Conservation (phyloP, 2,329 filamentous ascomycete species). For the Orbilia ellipsospora region DNA sequence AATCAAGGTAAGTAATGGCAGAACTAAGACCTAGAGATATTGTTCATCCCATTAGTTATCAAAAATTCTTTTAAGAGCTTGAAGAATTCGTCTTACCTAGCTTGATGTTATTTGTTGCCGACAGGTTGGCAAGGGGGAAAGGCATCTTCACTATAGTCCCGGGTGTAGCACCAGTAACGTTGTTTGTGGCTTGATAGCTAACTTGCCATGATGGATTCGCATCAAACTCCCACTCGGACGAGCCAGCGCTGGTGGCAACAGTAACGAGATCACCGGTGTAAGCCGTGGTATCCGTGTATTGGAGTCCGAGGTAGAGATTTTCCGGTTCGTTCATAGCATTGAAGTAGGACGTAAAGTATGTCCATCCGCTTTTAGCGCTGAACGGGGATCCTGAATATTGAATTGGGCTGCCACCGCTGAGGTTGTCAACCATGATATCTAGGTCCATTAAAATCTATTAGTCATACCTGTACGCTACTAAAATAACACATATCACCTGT, state of each 20-base stretch:
- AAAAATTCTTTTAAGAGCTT: not conserved
- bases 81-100: constrained; percentile 20
- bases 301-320: constrained; percentile 32
- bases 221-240: constrained; percentile 20
- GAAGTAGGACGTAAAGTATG: constrained; percentile 47
- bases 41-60: not conserved
- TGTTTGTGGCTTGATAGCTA: constrained; percentile 17
- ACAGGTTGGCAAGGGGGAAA: constrained; percentile 29
- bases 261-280: not conserved
- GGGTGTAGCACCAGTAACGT: not conserved
- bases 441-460: not conserved
- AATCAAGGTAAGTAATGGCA: constrained; percentile 30
- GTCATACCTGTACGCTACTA: too few relatives aligned
- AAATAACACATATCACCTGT: not conserved
- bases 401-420: not conserved
- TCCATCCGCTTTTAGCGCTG: constrained; percentile 12
- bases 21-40: constrained; percentile 30
- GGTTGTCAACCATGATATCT: not conserved
- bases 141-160: constrained; percentile 6
- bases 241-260: not conserved
- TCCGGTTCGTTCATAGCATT: constrained; percentile 19
- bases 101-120: constrained; percentile 11
- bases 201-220: constrained; percentile 35
- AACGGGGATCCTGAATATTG: constrained; percentile 31
- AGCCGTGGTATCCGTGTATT: constrained; percentile 13